phyloP scores from a whole-genome alignment of 805 yeast species.

The Myxozyma lipomycoides region DNA sequence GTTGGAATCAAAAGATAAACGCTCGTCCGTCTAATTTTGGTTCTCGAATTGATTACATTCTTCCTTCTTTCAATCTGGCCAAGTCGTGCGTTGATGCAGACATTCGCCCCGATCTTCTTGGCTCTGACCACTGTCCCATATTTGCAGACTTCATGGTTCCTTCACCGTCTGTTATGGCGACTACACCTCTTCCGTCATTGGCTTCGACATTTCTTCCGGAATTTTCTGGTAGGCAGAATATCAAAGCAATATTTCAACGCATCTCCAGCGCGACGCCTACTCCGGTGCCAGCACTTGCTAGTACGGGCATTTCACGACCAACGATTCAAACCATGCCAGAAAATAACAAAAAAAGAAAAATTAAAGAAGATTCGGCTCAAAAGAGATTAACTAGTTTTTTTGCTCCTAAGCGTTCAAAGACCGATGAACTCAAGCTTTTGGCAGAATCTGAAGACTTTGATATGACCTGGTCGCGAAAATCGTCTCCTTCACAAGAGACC shows the following conservation, averaged over 20 bases:
- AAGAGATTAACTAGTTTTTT: not conserved
- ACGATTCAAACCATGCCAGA: no score
- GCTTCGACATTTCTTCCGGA: slow-evolving; percentile 19
- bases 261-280: not conserved
- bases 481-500: not conserved
- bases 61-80: slow-evolving; percentile 46
- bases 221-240: slow-evolving; percentile 22
- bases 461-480: not conserved
- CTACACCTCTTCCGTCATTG: slow-evolving; percentile 12
- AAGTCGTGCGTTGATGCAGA: slow-evolving; percentile 42
- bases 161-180: not conserved
- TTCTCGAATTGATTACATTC: slow-evolving; percentile 77
- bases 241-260: slow-evolving; percentile 19
- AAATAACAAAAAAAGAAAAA: not conserved
- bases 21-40: slow-evolving; percentile 73
- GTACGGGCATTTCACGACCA: no score
- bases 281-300: no score
- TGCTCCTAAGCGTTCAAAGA: no score
- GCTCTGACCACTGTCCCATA: slow-evolving; percentile 95
- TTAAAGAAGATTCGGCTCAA: not conserved
- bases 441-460: not conserved
- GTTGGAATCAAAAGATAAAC: slow-evolving; percentile 81
- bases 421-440: not conserved
- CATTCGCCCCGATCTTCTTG: slow-evolving; percentile 67
- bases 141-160: slow-evolving; percentile 55